Percentiles rank a stretch among this genome's conserved stretches.
Evolutionary conservation across 2,329 filamentous ascomycete genomes (phyloP).

Genomic region (Chaetomium globosum): DNA sequence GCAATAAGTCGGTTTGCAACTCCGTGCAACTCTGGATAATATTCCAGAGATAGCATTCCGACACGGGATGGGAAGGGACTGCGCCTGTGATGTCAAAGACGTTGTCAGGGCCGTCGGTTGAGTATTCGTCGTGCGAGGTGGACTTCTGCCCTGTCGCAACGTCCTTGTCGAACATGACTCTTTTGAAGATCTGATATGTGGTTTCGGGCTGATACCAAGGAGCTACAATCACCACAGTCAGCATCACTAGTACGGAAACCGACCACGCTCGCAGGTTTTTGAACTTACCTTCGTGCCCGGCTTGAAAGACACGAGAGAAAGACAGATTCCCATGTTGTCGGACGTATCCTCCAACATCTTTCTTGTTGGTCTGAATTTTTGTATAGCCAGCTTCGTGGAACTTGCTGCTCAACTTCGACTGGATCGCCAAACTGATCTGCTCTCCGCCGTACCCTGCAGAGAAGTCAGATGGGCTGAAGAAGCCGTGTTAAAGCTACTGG

Average conservation of each 20-base stretch:
- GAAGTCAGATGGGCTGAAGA: constrained; percentile 31
- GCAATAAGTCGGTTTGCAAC: constrained; percentile 20
- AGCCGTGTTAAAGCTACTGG: background rate
- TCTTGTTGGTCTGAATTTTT: constrained; percentile 60
- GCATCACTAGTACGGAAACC: background rate
- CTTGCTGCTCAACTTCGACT: constrained; percentile 59
- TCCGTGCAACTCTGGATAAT: constrained; percentile 29
- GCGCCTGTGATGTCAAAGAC: constrained; percentile 15
- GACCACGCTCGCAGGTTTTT: background rate
- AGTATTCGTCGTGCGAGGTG: constrained; percentile 17
- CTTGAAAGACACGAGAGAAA: constrained; percentile 59
- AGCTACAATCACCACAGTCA: constrained; percentile 35
- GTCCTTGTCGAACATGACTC: constrained; percentile 52
- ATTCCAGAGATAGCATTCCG: constrained; percentile 32
- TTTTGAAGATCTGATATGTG: constrained; percentile 51
- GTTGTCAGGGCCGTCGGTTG: constrained; percentile 12
- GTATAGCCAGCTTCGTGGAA: constrained; percentile 67
- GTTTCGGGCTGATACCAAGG: constrained; percentile 54
- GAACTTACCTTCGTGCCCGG: constrained; percentile 50
- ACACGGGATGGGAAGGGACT: background rate
- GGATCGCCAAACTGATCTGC: constrained; percentile 55
- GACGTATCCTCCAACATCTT: constrained; percentile 64
- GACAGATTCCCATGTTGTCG: constrained; percentile 67
- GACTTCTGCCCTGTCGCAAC: constrained; percentile 49
- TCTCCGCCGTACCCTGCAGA: constrained; percentile 52